Evolutionary conservation across 2,329 filamentous ascomycete genomes (phyloP), one percentile per base, ranked within the genome.

Genomic region (Neofusicoccum parvum): DNA sequence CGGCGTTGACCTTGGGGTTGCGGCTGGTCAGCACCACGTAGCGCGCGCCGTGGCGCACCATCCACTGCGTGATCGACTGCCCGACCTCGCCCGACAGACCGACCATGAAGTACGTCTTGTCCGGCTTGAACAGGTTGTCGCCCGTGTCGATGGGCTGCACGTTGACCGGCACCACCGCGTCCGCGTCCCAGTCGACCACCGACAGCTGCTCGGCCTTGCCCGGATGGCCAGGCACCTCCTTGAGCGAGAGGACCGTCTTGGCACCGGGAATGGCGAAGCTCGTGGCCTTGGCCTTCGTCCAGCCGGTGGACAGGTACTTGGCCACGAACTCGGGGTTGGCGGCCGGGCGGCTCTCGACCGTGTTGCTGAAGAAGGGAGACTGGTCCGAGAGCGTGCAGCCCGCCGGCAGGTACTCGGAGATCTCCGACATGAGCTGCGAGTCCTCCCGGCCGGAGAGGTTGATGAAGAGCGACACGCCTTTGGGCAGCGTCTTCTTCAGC

Each of bases 21-120:
- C 82, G 76, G 48, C 78, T 81, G 0, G 79, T 76, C 1, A 85
- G 17, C 5, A 68, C 68, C 23, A 75, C 39, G 27, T 70, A n/a
- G 11, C 62, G 49, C 6, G 72, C 74, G 0, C 71, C 71, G 12
- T 69, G 64, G 0, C n/a, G 9, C 1, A 72, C 60, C 72, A 75
- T 73, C 70, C 70, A 75, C 14, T 65, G 9, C 15, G 62, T 65
- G 0, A 74, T 41, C 1, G 70, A 70, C 0, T 62, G 48, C 1
- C 73, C 73, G 17, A 74, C 12, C 1, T 62, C 68, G 2, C 72
- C 71, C 0, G 68, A 64, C 5, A 72, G 34, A 1, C 73, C 73
- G 3, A 71, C 49, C 2, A 74, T 39, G 17, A 65, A 62, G 37
- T 73, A 72, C 0, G 70, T 70, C 41, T 66, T 68, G 17, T 70